Evolutionary conservation across 2,329 filamentous ascomycete genomes (phyloP), one percentile per base, ranked within the genome.

Genomic region (Phyllosticta capitalensis): DNA sequence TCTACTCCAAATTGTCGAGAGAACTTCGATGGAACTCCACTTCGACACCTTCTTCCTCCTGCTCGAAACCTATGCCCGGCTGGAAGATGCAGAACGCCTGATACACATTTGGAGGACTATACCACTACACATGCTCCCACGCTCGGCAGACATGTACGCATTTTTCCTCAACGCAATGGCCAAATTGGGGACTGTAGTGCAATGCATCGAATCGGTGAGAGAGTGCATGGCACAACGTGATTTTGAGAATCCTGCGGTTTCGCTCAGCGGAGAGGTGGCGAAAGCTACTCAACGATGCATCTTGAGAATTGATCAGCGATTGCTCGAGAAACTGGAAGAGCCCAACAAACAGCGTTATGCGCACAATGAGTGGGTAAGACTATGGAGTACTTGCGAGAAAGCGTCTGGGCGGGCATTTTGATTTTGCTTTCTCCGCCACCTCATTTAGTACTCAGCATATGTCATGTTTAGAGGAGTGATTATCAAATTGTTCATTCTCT

Each of bases 41-140:
- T 38, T 69, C 72, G 45, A 65, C 66, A 28, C 66, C 64, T 14
- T 38, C 60, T 65, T 75, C 5, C 71, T 74, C 65, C 60, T 67
- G 5, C 65, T 69, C 4, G 63, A 68, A 21, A 17, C 71, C 1
- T 80, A 83, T 63, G 76, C 81, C 5, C 63, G 65, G 20, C 75
- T 76, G 61, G 66, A 68, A 19, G 73, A 83, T 63, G 86, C 83
- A 78, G 68, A 77, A 17, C 73, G 75, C 5, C 83, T 88, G 65
- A 87, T 83, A 84, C 76, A 82, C 20, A 67, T 78, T 9, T 89
- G 86, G 77, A 78, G 79, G 58, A 75, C 78, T 59, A 78, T 82
- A 3, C 72, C 84, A 14, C 75, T 79, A 49, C 78, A 79, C 64
- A 71, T 77, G 48, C 67, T 70, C 9, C 65, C 75, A 1, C 81